phyloP scores from a whole-genome alignment of 2,329 filamentous ascomycete species.

The Cytospora piceicola region DNA sequence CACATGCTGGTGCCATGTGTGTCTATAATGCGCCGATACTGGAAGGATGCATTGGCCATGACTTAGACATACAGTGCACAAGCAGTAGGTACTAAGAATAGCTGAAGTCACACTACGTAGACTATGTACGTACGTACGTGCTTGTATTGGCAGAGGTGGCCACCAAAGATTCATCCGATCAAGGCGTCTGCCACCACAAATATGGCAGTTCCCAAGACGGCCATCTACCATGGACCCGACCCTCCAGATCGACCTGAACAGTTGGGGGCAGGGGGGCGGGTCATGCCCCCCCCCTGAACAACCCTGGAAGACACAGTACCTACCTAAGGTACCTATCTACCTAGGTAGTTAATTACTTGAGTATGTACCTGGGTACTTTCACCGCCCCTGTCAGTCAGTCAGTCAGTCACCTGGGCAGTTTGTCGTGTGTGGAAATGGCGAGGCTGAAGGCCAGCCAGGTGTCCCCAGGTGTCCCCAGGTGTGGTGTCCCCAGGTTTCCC shows the following conservation, averaged over 20 bases:
- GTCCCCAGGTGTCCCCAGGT: not conserved
- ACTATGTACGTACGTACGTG: too few relatives aligned
- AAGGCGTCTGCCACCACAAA: not conserved
- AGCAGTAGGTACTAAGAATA: not conserved
- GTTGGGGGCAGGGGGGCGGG: not conserved
- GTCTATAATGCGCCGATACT: not conserved
- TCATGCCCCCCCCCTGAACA: not conserved
- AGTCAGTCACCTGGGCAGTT: not conserved
- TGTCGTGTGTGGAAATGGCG: not conserved
- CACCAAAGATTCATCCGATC: not conserved
- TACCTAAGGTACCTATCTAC: too few relatives aligned
- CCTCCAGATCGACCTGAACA: not conserved
- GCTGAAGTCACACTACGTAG: too few relatives aligned
- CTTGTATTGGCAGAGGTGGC: too few relatives aligned
- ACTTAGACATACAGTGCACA: not conserved
- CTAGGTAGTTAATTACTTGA: too few relatives aligned
- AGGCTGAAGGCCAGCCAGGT: conserved; percentile 3
- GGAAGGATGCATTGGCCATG: not conserved
- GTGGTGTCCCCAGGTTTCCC: not conserved
- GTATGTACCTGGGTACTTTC: too few relatives aligned
- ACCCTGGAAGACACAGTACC: not conserved
- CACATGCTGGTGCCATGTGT: conserved; percentile 5
- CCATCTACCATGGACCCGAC: not conserved
- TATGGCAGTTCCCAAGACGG: not conserved
- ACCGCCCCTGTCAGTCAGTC: not conserved